A percentile compares a stretch with the other conserved stretches of the same genome.
Evolutionary conservation across 2,329 filamentous ascomycete species (phyloP).

Genomic region (Hypoxylon sp.): DNA sequence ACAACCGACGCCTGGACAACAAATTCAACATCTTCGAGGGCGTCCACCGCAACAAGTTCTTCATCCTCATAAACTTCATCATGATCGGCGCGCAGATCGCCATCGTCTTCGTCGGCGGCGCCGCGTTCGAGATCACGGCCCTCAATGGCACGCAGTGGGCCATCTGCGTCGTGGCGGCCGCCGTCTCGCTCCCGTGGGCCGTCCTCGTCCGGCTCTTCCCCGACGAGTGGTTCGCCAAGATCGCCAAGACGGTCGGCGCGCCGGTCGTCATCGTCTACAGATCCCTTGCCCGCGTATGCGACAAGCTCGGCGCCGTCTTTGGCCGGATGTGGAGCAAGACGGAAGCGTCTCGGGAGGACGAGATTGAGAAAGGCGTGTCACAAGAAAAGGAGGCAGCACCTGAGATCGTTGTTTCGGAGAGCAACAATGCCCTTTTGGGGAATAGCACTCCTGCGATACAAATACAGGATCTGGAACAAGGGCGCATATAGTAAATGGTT

Average conservation of each 20-base stretch:
- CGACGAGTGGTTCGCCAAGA: slow-evolving; percentile 55
- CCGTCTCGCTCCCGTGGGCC: slow-evolving; percentile 63
- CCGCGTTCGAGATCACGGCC: slow-evolving; percentile 63
- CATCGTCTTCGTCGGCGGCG: slow-evolving; percentile 68
- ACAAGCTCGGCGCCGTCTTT: slow-evolving; percentile 40
- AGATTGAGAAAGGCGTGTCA: slow-evolving; percentile 9
- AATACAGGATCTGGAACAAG: slow-evolving; percentile 45
- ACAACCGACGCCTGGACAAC: slow-evolving; percentile 72
- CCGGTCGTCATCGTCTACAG: slow-evolving; percentile 49
- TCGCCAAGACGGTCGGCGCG: slow-evolving; percentile 47
- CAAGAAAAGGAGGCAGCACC: slow-evolving; percentile 36
- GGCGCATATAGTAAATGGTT: slow-evolving; percentile 26
- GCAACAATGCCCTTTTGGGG: slow-evolving; percentile 13
- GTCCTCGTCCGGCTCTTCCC: slow-evolving; percentile 63
- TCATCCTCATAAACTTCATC: slow-evolving; percentile 66
- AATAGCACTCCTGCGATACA: slow-evolving; percentile 41
- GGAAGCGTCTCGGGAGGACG: slow-evolving; percentile 10
- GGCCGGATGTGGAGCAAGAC: slow-evolving; percentile 28
- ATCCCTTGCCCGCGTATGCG: slow-evolving; percentile 35
- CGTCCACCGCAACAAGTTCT: slow-evolving; percentile 67
- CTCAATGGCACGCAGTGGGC: slow-evolving; percentile 66
- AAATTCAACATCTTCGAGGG: slow-evolving; percentile 72
- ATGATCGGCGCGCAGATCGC: slow-evolving; percentile 69
- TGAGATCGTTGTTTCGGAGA: slow-evolving; percentile 44
- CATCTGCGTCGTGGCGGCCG: slow-evolving; percentile 62